Conservation (phyloP, 2,329 filamentous ascomycete genomes). For the Clonostachys rhizophaga region DNA sequence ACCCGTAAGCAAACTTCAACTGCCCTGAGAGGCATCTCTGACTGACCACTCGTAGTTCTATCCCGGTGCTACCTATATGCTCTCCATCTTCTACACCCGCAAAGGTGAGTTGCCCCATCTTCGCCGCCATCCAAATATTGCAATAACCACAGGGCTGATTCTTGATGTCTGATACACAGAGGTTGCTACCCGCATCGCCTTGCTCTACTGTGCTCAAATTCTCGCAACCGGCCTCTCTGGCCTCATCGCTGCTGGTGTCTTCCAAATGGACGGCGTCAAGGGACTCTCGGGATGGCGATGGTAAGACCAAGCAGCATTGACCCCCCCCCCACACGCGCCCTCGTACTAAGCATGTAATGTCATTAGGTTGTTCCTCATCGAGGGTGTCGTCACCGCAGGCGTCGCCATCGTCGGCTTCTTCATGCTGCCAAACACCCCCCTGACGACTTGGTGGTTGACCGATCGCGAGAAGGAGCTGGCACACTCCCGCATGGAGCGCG, state of each 20-base stretch:
- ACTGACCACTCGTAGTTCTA: constrained; percentile 21
- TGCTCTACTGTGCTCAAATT: constrained; percentile 56
- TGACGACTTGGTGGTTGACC: constrained; percentile 35
- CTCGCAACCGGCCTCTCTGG: constrained; percentile 66
- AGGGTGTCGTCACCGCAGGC: constrained; percentile 41
- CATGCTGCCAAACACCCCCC: constrained; percentile 29
- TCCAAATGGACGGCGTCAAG: constrained; percentile 29
- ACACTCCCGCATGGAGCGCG: constrained; percentile 39
- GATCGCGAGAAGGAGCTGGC: constrained; percentile 43
- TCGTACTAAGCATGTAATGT: constrained; percentile 1
- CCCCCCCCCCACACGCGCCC: background rate
- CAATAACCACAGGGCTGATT: constrained; percentile 11
- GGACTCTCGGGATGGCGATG: constrained; percentile 60
- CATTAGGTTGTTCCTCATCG: constrained; percentile 35
- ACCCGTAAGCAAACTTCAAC: constrained; percentile 12
- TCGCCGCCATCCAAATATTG: too few species aligned
- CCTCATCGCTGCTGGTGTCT: constrained; percentile 56
- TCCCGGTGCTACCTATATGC: constrained; percentile 27
- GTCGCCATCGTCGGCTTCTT: constrained; percentile 20
- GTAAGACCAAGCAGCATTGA: constrained; percentile 14
- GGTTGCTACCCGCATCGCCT: constrained; percentile 54
- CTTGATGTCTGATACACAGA: constrained; percentile 57
- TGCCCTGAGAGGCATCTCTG: background rate
- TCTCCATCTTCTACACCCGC: constrained; percentile 24
- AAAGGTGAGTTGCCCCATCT: constrained; percentile 11